Conservation (phyloP, 148 eudicot species). For the Cornus controversa region DNA sequence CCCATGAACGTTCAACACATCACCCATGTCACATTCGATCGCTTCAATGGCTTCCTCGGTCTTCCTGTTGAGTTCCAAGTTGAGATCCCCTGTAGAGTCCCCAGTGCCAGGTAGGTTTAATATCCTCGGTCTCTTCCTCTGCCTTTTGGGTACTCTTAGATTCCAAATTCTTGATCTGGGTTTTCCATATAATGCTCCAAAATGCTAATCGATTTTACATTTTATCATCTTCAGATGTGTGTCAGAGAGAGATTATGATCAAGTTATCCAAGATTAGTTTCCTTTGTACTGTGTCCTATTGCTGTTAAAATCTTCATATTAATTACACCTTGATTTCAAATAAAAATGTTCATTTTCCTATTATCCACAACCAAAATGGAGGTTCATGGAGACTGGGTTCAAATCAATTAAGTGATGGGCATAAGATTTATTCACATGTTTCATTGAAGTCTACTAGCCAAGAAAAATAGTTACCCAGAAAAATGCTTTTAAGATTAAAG, state of each 20-base stretch:
- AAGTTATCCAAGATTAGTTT: not conserved
- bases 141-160: not conserved
- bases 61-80: slow-evolving; percentile 75
- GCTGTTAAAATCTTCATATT: no score
- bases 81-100: slow-evolving; percentile 69
- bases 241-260: not conserved
- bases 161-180: not conserved
- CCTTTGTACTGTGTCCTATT: no score
- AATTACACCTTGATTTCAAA: no score
- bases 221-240: not conserved
- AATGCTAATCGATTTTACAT: no score
- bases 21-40: slow-evolving; percentile 87
- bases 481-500: no score
- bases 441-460: no score
- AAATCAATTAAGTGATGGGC: no score
- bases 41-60: slow-evolving; percentile 83
- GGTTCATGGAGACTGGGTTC: not conserved
- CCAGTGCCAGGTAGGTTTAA: slow-evolving; percentile 94
- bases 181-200: no score
- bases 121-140: not conserved
- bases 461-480: no score
- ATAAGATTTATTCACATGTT: no score
- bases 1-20: slow-evolving; percentile 90
- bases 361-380: not conserved
- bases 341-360: no score